These are phyloP conservation scores for Buddleja alternifolia DNA, from an alignment of 257 asterid genomes.

Conservation along the genomic window DNA sequence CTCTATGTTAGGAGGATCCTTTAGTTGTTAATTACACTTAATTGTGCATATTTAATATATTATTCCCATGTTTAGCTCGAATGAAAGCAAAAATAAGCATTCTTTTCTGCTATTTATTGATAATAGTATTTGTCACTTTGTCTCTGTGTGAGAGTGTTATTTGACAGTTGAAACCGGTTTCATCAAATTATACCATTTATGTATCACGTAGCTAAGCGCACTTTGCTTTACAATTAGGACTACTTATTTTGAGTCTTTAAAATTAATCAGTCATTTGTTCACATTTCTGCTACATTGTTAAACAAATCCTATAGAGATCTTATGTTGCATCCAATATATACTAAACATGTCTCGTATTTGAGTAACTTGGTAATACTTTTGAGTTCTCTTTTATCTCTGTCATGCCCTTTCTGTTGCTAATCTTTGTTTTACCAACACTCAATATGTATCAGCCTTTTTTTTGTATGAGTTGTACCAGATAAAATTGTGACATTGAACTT, in stretches of 20 bases:
- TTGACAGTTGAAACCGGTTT: background rate
- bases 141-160: background rate
- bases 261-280: background rate
- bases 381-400: background rate
- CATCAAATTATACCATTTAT: background rate
- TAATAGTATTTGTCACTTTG: background rate
- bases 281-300: background rate
- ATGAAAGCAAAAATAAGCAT: background rate
- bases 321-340: background rate
- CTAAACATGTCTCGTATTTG: background rate
- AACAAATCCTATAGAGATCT: background rate
- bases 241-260: background rate
- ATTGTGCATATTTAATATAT: background rate
- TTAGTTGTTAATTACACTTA: conserved; percentile 19
- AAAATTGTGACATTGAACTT: conserved; percentile 11
- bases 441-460: too few relatives aligned
- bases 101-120: background rate
- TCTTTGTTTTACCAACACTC: background rate
- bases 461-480: conserved; percentile 10
- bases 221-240: background rate
- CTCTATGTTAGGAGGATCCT: background rate
- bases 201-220: conserved; percentile 4
- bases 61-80: conserved; percentile 5
- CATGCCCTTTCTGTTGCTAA: background rate
- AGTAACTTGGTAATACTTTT: too few relatives aligned